Conservation (phyloP, 805 yeast genomes). For the Yarrowia sp. region DNA sequence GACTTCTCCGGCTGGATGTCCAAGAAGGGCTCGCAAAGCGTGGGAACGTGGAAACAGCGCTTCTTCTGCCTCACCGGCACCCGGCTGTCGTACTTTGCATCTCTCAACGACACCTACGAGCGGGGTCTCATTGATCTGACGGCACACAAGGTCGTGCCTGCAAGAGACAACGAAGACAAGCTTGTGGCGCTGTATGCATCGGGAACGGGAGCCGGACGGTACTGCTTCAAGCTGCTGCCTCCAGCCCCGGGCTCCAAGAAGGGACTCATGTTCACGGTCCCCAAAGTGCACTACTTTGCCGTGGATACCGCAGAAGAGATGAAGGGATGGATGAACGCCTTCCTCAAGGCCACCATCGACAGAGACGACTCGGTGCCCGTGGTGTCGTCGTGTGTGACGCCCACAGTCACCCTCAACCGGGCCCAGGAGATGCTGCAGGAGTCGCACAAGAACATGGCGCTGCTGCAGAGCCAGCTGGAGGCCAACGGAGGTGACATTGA, state of each 20-base stretch:
- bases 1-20: conserved; percentile 94
- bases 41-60: conserved; percentile 91
- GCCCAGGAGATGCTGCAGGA: conserved; percentile 87
- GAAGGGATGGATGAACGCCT: conserved; percentile 93
- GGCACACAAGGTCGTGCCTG: conserved; percentile 88
- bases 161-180: conserved; percentile 78
- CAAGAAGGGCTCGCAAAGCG: conserved; percentile 82
- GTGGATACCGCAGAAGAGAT: conserved; percentile 90
- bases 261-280: conserved; percentile 95
- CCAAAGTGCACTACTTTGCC: conserved; percentile 94
- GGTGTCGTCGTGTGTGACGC: conserved; percentile 89
- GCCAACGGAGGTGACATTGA: conserved; percentile 39
- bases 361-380: conserved; percentile 92
- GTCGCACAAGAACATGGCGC: conserved; percentile 62
- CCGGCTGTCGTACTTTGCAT: conserved; percentile 83
- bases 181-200: conserved; percentile 88
- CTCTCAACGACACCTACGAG: conserved; percentile 79
- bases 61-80: conserved; percentile 91
- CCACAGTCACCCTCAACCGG: conserved; percentile 85
- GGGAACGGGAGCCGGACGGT: conserved; percentile 91
- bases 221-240: conserved; percentile 86
- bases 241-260: conserved; percentile 97
- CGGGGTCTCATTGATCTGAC: conserved; percentile 95
- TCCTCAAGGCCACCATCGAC: conserved; percentile 95
- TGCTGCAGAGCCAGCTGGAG: conserved; percentile 38